phyloP scores from a whole-genome alignment of 352 stramenopile species.

The Pythium utonaiense region DNA sequence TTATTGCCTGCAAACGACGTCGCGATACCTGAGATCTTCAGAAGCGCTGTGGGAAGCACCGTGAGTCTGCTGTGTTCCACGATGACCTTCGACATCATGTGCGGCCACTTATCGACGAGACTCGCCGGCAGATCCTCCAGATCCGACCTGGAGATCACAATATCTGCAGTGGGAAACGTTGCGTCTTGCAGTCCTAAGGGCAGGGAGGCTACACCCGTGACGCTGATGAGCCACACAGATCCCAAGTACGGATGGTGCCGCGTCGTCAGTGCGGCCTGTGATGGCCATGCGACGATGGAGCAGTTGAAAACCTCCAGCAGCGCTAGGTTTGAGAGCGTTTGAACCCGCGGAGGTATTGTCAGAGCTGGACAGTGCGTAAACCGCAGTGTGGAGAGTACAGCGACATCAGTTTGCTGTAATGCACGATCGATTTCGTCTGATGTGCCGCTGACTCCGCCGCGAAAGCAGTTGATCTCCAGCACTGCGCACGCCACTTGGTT shows the following conservation, averaged over 20 bases:
- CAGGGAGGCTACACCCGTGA: background rate
- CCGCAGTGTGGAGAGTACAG: conserved; percentile 3
- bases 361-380: conserved; percentile 18
- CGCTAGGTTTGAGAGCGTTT: conserved; percentile 1
- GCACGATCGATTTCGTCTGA: background rate
- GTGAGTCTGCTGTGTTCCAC: conserved; percentile 10
- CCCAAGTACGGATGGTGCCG: conserved; percentile 1
- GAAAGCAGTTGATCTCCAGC: conserved; percentile 23
- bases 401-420: background rate
- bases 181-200: background rate
- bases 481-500: background rate
- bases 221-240: background rate
- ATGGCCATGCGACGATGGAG: conserved; percentile 5
- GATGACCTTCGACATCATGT: conserved; percentile 1
- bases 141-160: conserved; percentile 4
- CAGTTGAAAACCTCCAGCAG: conserved; percentile 24
- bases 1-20: conserved; percentile 13
- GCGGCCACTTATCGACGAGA: conserved; percentile 4
- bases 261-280: conserved; percentile 6
- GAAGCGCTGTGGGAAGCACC: background rate
- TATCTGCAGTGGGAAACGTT: background rate
- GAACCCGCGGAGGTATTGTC: background rate
- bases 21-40: background rate
- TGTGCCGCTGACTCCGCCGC: background rate
- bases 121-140: conserved; percentile 4